A percentile compares a stretch with the other conserved stretches of the same genome.
phyloP scores from a whole-genome alignment of 768 basidiomycete species.

The Trametes villosa region DNA sequence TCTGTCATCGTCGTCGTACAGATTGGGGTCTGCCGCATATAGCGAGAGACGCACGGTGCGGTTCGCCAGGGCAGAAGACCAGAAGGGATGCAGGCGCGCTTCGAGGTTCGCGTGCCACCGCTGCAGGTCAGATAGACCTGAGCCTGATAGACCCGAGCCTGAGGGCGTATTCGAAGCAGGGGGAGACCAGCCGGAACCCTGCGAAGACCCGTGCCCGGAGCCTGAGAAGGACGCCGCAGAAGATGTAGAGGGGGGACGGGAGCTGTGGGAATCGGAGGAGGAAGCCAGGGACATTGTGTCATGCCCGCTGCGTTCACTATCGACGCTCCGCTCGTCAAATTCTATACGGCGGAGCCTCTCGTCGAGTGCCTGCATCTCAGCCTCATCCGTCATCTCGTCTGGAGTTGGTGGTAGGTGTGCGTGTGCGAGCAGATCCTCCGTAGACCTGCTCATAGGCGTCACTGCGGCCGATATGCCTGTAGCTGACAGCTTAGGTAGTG shows the following conservation, averaged over 20 bases:
- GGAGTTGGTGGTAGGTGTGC: constrained; percentile 60
- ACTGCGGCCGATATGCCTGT: constrained; percentile 23
- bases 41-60: constrained; percentile 66
- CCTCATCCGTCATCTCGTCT: constrained; percentile 62
- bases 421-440: constrained; percentile 52
- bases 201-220: constrained; percentile 6
- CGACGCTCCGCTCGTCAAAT: constrained; percentile 25
- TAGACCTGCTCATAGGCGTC: constrained; percentile 36
- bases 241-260: constrained; percentile 15
- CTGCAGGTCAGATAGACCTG: constrained; percentile 41
- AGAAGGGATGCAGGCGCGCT: constrained; percentile 76
- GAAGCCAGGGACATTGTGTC: constrained; percentile 10
- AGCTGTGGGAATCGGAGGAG: constrained; percentile 11
- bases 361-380: constrained; percentile 60
- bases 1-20: not conserved
- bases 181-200: not conserved
- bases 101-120: constrained; percentile 78
- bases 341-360: constrained; percentile 49
- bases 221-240: constrained; percentile 10
- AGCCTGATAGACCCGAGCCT: not conserved
- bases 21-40: constrained; percentile 48
- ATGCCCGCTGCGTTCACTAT: constrained; percentile 5
- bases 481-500: constrained; percentile 57
- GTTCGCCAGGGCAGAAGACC: constrained; percentile 70
- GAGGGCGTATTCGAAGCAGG: too few species aligned